Conservation (phyloP, 768 basidiomycete species). For the Pholiota microspora region DNA sequence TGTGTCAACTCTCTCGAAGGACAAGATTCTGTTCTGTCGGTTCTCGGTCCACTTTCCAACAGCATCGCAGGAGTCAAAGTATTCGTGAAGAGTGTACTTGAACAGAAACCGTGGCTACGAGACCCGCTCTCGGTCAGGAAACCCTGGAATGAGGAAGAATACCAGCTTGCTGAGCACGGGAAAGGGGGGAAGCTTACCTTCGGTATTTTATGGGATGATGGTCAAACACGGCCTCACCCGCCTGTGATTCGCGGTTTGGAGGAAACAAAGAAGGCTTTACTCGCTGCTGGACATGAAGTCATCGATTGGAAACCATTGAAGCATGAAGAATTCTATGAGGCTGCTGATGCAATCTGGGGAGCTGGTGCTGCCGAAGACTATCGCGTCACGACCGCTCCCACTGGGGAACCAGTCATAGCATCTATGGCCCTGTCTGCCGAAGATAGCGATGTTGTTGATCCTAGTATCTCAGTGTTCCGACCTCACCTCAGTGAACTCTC, state of each 20-base stretch:
- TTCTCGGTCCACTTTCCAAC: conserved; percentile 69
- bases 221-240: conserved; percentile 56
- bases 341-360: conserved; percentile 39
- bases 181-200: conserved; percentile 51
- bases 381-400: conserved; percentile 27
- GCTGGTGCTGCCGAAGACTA: conserved; percentile 52
- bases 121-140: conserved; percentile 62
- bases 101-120: conserved; percentile 58
- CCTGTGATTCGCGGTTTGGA: conserved; percentile 63
- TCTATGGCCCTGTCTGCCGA: conserved; percentile 41
- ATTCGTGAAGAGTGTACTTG: conserved; percentile 66
- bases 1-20: conserved; percentile 66
- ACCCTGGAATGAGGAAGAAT: conserved; percentile 60
- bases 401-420: conserved; percentile 55
- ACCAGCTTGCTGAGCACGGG: conserved; percentile 57
- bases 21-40: conserved; percentile 67
- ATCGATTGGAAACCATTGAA: conserved; percentile 66
- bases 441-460: conserved; percentile 7
- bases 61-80: conserved; percentile 58
- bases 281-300: conserved; percentile 67
- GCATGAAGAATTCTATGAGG: conserved; percentile 43
- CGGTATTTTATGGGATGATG: conserved; percentile 68
- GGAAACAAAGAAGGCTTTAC: conserved; percentile 51
- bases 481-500: conserved; percentile 29
- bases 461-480: conserved; percentile 20